These are phyloP conservation scores for Hsuehochloa calcarea DNA, from an alignment of 176 grass and related monocot species.

Conservation along the genomic window DNA sequence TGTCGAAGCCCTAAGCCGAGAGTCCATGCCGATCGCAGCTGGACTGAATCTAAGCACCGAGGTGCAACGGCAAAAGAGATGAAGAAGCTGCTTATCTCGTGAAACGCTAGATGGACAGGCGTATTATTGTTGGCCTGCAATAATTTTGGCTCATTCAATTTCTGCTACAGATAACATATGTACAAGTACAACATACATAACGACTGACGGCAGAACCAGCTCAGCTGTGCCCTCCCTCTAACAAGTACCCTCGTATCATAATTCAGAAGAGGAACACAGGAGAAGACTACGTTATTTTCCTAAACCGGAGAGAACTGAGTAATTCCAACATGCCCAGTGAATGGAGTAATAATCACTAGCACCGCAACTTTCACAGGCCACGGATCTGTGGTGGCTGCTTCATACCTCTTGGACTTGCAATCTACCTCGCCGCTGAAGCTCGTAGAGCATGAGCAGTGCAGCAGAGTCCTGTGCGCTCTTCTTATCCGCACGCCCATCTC, in stretches of 20 bases:
- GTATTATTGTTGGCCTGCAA: neutral
- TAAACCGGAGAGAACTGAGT: neutral
- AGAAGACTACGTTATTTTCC: neutral
- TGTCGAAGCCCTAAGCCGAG: neutral
- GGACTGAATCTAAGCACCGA: neutral
- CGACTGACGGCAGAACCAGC: neutral
- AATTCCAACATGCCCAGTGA: neutral
- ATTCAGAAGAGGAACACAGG: neutral
- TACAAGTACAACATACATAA: neutral
- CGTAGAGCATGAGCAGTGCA: constrained; percentile 68
- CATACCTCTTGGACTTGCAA: constrained; percentile 55
- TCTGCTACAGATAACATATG: neutral
- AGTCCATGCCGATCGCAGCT: neutral
- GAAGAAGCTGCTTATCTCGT: neutral
- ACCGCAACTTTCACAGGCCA: neutral
- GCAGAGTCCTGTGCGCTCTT: constrained; percentile 81
- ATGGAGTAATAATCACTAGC: neutral
- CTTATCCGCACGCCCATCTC: constrained; percentile 59
- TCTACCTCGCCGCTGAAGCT: constrained; percentile 57
- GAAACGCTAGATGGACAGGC: neutral
- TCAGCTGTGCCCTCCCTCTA: neutral
- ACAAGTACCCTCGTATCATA: neutral
- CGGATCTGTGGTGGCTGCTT: neutral
- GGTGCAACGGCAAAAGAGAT: neutral
- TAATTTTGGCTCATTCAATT: neutral